These are phyloP conservation scores for Hypoxylon subgilvum DNA, from an alignment of 495 filamentous ascomycete species.

Conservation along the genomic window DNA sequence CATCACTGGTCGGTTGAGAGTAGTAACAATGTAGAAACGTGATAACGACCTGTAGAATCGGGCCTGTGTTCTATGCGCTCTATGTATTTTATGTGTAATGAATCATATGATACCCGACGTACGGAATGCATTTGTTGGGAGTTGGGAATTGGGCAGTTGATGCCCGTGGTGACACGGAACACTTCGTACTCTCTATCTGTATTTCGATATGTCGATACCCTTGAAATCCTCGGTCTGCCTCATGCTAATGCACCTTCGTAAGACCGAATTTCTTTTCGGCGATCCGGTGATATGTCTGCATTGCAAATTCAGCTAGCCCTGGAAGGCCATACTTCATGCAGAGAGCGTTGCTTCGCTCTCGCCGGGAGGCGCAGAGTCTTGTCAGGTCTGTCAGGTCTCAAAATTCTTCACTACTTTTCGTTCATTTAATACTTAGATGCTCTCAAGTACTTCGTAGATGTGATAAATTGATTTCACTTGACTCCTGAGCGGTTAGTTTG, in stretches of 20 bases:
- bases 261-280: conserved; percentile 12
- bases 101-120: conserved; percentile 16
- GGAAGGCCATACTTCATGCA: conserved; percentile 12
- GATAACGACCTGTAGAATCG: too few species aligned
- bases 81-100: background rate
- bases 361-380: conserved; percentile 25
- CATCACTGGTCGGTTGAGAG: too few species aligned
- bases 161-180: background rate
- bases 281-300: conserved; percentile 6
- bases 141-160: conserved; percentile 7
- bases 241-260: background rate
- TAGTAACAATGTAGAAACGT: too few species aligned
- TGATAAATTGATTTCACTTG: too few species aligned
- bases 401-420: background rate
- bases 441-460: background rate
- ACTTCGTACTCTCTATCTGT: background rate
- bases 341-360: too few species aligned
- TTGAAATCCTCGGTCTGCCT: background rate
- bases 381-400: background rate
- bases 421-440: too few species aligned
- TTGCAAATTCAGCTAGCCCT: conserved; percentile 19
- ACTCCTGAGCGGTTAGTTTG: too few species aligned
- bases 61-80: too few species aligned
- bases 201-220: background rate
- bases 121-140: background rate